A percentile compares a stretch with the other conserved stretches of the same genome.
Conservation (phyloP, 306 rosid species). For the Cyclanthera cordifolia region DNA sequence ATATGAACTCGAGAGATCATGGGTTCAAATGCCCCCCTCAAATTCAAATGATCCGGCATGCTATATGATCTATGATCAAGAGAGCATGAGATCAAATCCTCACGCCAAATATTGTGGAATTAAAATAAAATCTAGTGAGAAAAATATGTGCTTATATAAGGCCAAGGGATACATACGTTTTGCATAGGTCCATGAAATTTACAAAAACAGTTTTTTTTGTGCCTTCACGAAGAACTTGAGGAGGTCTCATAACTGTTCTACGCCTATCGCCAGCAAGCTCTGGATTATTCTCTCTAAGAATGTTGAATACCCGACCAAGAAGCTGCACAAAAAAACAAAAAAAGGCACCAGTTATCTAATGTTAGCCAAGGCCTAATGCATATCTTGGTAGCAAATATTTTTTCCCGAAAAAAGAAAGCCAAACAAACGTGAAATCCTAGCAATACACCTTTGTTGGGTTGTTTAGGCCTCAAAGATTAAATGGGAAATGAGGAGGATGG, state of each 20-base stretch:
- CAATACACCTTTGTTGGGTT: not conserved
- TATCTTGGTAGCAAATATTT: not conserved
- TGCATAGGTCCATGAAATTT: conserved; percentile 94
- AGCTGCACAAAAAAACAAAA: conserved; percentile 36
- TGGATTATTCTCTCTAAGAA: conserved; percentile 86
- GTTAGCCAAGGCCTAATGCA: conserved; percentile 1
- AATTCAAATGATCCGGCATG: too few relatives aligned
- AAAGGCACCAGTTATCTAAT: not conserved
- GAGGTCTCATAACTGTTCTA: conserved; percentile 96
- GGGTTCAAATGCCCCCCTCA: too few relatives aligned
- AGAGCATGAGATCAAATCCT: too few relatives aligned
- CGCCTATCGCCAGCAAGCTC: conserved; percentile 89
- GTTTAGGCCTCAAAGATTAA: too few relatives aligned
- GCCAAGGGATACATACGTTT: conserved; percentile 37
- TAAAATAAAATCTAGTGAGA: not conserved
- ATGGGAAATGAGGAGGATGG: too few relatives aligned
- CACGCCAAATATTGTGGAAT: too few relatives aligned
- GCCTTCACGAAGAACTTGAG: conserved; percentile 98
- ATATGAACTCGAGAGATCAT: too few relatives aligned
- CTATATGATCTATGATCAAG: too few relatives aligned
- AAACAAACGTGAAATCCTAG: not conserved
- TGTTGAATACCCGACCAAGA: conserved; percentile 83
- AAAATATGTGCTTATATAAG: not conserved
- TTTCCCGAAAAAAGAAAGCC: not conserved
- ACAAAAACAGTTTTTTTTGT: conserved; percentile 94